Base-by-base conservation (phyloP, 1,284 basidiomycete species). In the Golubevia pallescens region DNA sequence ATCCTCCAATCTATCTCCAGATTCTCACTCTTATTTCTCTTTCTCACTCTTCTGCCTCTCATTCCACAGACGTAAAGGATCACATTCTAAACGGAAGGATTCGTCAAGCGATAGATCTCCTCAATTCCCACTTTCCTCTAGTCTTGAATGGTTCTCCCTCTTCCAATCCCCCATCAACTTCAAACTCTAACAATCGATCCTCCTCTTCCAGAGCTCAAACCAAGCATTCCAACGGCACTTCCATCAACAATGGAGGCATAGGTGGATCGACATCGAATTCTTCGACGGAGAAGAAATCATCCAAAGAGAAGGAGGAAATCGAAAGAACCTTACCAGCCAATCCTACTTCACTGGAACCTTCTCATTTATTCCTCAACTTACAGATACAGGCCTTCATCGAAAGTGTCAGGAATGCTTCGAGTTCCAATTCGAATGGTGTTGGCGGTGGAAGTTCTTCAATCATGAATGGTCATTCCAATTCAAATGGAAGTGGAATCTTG, bases 331-430 rank as follows among this genome's bases (percentile, higher is more conserved):
- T 73, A 1, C 80, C 81, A 2, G 67, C 78, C 21, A 70, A 77
- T 56, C 73, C 76, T 1, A 74, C 77, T 14, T 85, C 84, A 5
- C 74, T 91, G 32, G 89, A 92, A 58, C 91, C 93, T 16, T 86
- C 88, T 1, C 92, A 93, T 77, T 88, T 95, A 57, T 87, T 88
- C 48, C 89, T 95, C 71, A 94, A 95, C 77, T 89, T 95, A 58
- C 92, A 92, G 72, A 92, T 95, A 48, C 90, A 92, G 57, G 89
- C 90, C 0, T 95, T 94, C 86, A 90, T 93, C 74, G 93, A 95
- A 84, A 88, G 91, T 6, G 91, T 92, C 69, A n/a, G n/a, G n/a
- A n/a, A n/a, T n/a, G 73, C 72, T 1, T 73, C 73, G 16, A n/a
- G 34, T 38, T 38, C 34, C 34, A 38, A 56, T 10, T 23, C 34